These are phyloP conservation scores for Pseudogymnoascus sp. DNA, from an alignment of 2,329 filamentous ascomycete genomes.

Conservation along the genomic window DNA sequence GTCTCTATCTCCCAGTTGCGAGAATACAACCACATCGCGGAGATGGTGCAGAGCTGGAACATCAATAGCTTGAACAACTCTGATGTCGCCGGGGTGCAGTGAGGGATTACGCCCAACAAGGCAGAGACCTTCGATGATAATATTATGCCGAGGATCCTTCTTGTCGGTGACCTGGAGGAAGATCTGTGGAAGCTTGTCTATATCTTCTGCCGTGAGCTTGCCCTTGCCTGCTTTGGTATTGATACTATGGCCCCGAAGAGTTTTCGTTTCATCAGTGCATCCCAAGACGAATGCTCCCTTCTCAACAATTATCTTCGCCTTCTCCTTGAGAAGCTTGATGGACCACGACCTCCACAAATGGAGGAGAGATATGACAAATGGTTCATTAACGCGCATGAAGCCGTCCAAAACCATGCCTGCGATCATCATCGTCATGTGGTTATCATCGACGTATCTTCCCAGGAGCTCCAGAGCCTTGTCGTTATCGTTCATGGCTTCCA, in stretches of 20 bases:
- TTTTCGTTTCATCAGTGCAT: slow-evolving; percentile 76
- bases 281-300: slow-evolving; percentile 83
- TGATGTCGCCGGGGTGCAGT: slow-evolving; percentile 83
- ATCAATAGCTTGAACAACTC: slow-evolving; percentile 78
- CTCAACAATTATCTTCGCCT: slow-evolving; percentile 74
- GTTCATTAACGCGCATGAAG: slow-evolving; percentile 67
- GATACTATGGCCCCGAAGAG: slow-evolving; percentile 62
- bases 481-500: slow-evolving; percentile 60
- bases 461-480: slow-evolving; percentile 59
- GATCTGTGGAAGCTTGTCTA: slow-evolving; percentile 65
- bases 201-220: slow-evolving; percentile 30
- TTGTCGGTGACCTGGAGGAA: slow-evolving; percentile 72
- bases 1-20: slow-evolving; percentile 73
- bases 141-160: slow-evolving; percentile 40
- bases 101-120: slow-evolving; percentile 88
- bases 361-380: slow-evolving; percentile 73
- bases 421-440: slow-evolving; percentile 67
- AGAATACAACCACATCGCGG: slow-evolving; percentile 79
- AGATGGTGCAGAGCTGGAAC: slow-evolving; percentile 65
- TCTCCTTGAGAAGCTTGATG: slow-evolving; percentile 84
- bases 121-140: slow-evolving; percentile 67
- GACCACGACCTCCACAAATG: slow-evolving; percentile 84
- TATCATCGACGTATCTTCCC: slow-evolving; percentile 72
- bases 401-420: slow-evolving; percentile 70
- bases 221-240: slow-evolving; percentile 32